phyloP scores from a whole-genome alignment of 2,329 filamentous ascomycete species.

The Lecanicillium sp. region DNA sequence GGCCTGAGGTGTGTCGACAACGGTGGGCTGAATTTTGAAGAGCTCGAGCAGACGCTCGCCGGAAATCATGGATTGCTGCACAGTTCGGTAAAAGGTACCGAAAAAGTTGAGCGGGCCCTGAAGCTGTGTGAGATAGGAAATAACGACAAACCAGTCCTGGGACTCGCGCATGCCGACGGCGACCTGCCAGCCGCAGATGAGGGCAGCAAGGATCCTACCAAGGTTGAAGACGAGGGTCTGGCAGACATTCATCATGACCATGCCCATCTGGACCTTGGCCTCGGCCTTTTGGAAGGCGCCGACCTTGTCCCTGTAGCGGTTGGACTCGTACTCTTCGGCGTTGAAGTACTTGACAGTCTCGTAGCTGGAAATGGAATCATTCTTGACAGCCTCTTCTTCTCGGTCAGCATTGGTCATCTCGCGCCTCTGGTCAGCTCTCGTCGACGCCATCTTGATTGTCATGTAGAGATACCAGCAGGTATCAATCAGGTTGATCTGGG shows the following conservation, averaged over 20 bases:
- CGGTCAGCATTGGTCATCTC: slow-evolving; percentile 93
- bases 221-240: slow-evolving; percentile 76
- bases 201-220: slow-evolving; percentile 64
- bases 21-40: slow-evolving; percentile 92
- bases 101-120: slow-evolving; percentile 82
- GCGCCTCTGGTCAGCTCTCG: slow-evolving; percentile 81
- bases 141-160: slow-evolving; percentile 65
- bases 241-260: slow-evolving; percentile 74
- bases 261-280: slow-evolving; percentile 67
- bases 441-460: slow-evolving; percentile 92
- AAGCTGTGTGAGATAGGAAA: slow-evolving; percentile 74
- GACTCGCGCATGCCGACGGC: slow-evolving; percentile 58
- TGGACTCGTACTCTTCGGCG: slow-evolving; percentile 72
- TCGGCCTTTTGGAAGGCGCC: slow-evolving; percentile 66
- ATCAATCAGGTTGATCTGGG: slow-evolving; percentile 80
- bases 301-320: slow-evolving; percentile 65
- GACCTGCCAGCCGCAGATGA: slow-evolving; percentile 73
- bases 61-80: slow-evolving; percentile 96
- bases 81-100: slow-evolving; percentile 90
- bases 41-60: slow-evolving; percentile 91
- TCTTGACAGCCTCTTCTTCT: slow-evolving; percentile 95
- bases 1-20: slow-evolving; percentile 69
- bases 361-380: slow-evolving; percentile 98
- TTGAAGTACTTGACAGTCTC: slow-evolving; percentile 93
- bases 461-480: slow-evolving; percentile 96